These are phyloP conservation scores for Alisma plantagoaquatica DNA, from an alignment of 106 monocot species.

Conservation along the genomic window DNA sequence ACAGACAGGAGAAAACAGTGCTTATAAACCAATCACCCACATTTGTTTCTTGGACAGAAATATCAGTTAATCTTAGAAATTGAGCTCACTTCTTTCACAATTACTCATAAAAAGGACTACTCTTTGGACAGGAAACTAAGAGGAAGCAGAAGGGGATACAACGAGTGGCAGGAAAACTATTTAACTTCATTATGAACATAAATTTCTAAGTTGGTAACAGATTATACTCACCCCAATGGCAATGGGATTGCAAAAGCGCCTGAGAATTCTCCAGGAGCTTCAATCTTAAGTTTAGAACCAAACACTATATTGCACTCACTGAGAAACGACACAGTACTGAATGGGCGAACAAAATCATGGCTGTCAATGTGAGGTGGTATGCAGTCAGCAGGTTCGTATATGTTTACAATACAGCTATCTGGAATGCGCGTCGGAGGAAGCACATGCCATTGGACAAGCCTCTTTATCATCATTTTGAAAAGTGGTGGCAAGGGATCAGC, in stretches of 20 bases:
- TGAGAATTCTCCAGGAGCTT: constrained; percentile 51
- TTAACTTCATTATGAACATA: too few species aligned
- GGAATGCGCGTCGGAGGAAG: constrained; percentile 61
- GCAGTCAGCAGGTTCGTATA: constrained; percentile 82
- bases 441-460: constrained; percentile 71
- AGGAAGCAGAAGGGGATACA: too few species aligned
- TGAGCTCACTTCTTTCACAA: too few species aligned
- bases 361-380: constrained; percentile 87
- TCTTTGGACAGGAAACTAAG: too few species aligned
- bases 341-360: constrained; percentile 92
- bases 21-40: too few species aligned
- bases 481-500: constrained; percentile 63
- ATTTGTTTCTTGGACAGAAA: too few species aligned
- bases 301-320: constrained; percentile 85
- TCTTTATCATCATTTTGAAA: constrained; percentile 71
- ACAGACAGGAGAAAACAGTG: too few species aligned
- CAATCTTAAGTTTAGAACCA: constrained; percentile 38
- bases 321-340: constrained; percentile 73
- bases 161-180: too few species aligned
- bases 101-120: too few species aligned
- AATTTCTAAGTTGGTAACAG: too few species aligned
- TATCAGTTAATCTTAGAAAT: too few species aligned
- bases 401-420: constrained; percentile 85
- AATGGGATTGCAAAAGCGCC: constrained; percentile 48
- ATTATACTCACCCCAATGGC: constrained; percentile 75